These are phyloP conservation scores for Ciborinia camelliae DNA, from an alignment of 2,329 filamentous ascomycete species.

Conservation along the genomic window DNA sequence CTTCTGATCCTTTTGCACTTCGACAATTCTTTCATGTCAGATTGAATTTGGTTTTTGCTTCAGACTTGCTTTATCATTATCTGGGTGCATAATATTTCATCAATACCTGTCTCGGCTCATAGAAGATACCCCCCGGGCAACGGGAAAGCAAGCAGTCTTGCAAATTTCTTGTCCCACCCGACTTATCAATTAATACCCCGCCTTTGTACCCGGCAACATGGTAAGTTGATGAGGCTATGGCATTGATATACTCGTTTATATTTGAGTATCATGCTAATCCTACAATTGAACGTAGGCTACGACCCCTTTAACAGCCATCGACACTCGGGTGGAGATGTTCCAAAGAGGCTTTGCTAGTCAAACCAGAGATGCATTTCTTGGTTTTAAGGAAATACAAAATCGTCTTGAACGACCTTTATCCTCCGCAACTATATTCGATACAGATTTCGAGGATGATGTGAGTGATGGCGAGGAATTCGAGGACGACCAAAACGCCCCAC, in stretches of 20 bases:
- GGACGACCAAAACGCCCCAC: constrained; percentile 5
- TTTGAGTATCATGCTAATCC: constrained; percentile 25
- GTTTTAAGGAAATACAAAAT: constrained; percentile 47
- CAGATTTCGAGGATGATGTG: constrained; percentile 64
- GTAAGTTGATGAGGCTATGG: constrained; percentile 5
- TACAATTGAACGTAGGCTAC: constrained; percentile 26
- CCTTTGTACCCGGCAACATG: constrained; percentile 7
- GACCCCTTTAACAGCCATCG: constrained; percentile 33
- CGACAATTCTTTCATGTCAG: constrained; percentile 3
- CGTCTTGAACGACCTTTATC: constrained; percentile 53
- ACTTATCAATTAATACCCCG: constrained; percentile 11
- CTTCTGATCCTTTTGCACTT: constrained; percentile 30
- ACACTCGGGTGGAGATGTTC: constrained; percentile 43
- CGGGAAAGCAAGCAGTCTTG: constrained; percentile 20
- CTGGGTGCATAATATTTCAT: constrained; percentile 17
- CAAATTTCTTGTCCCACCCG: constrained; percentile 13
- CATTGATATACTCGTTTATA: background rate
- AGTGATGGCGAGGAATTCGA: constrained; percentile 45
- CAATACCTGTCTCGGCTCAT: constrained; percentile 3
- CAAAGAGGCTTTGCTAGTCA: constrained; percentile 40
- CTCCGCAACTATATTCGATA: constrained; percentile 73
- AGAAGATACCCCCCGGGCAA: constrained; percentile 17
- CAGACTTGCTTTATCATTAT: constrained; percentile 26
- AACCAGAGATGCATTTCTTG: constrained; percentile 59
- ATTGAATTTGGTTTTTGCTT: background rate